Evolutionary conservation across 441 rosid species (phyloP).

Genomic region (Aleurites moluccanus): DNA sequence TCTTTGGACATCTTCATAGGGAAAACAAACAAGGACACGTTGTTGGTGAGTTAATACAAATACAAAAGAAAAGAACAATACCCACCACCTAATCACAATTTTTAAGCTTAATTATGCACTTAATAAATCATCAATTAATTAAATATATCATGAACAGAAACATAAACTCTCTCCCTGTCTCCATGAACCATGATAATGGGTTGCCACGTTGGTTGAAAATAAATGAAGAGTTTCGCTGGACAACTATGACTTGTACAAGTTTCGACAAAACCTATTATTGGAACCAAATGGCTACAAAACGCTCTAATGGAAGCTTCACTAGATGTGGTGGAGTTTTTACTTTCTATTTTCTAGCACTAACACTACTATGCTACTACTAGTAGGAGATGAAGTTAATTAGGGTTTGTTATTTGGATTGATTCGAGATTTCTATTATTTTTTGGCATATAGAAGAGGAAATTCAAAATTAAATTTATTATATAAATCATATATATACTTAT

Average conservation of each 20-base stretch:
- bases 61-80: conserved; percentile 14
- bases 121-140: not conserved
- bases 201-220: conserved; percentile 27
- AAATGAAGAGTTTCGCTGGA: conserved; percentile 15
- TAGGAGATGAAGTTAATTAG: conserved; percentile 14
- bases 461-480: no score
- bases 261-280: conserved; percentile 16
- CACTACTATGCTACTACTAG: not conserved
- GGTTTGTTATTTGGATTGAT: not conserved
- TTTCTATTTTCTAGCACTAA: not conserved
- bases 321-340: conserved; percentile 1
- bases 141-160: not conserved
- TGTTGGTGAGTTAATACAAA: conserved; percentile 2
- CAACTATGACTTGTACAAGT: conserved; percentile 17
- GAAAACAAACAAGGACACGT: conserved; percentile 19
- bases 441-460: no score
- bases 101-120: conserved; percentile 18
- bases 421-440: no score
- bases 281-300: conserved; percentile 24
- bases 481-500: no score
- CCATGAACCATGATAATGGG: conserved; percentile 16
- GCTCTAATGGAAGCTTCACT: conserved; percentile 26
- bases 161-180: not conserved
- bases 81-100: conserved; percentile 18
- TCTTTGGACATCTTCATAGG: conserved; percentile 6